phyloP scores from a whole-genome alignment of 2,329 filamentous ascomycete genomes.

The Diaporthe capsici region DNA sequence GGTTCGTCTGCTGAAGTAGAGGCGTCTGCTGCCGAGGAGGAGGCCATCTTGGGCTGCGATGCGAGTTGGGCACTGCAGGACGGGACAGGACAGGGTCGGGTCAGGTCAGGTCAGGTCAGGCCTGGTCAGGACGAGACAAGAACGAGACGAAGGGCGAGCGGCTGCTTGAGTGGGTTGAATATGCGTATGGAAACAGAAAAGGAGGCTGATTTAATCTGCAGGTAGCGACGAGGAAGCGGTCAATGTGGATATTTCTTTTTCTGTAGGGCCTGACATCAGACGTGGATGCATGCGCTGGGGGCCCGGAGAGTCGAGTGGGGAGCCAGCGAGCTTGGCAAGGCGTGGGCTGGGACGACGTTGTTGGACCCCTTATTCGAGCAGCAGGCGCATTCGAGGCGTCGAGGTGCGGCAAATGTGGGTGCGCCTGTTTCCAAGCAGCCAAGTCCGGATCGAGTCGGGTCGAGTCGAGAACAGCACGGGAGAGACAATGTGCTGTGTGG shows the following conservation, averaged over 20 bases:
- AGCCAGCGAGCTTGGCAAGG: slow-evolving; percentile 29
- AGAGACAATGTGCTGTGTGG: neutral
- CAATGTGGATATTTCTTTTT: slow-evolving; percentile 30
- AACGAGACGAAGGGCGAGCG: neutral
- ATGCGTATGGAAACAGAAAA: slow-evolving; percentile 2
- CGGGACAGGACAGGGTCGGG: neutral
- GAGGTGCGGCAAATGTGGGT: neutral
- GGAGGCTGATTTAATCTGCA: slow-evolving; percentile 18
- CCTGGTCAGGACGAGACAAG: neutral
- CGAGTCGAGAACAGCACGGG: slow-evolving; percentile 16
- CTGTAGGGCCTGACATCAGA: slow-evolving; percentile 37
- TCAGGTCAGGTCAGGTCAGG: neutral
- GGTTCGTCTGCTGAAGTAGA: slow-evolving; percentile 39
- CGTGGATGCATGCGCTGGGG: slow-evolving; percentile 26
- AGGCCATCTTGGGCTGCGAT: slow-evolving; percentile 36
- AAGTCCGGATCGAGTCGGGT: slow-evolving; percentile 22
- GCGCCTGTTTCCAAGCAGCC: slow-evolving; percentile 7
- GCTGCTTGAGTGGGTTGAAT: neutral
- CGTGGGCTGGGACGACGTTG: neutral
- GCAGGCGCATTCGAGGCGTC: neutral
- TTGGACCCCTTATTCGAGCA: slow-evolving; percentile 19
- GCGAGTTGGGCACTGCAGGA: slow-evolving; percentile 3
- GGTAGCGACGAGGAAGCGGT: slow-evolving; percentile 30
- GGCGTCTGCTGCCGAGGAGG: slow-evolving; percentile 38
- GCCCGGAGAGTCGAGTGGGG: slow-evolving; percentile 27